Percentiles rank a stretch among this genome's conserved stretches.
phyloP scores from a whole-genome alignment of 371 early-diverging fungal species.

The Mycotypha africana region DNA sequence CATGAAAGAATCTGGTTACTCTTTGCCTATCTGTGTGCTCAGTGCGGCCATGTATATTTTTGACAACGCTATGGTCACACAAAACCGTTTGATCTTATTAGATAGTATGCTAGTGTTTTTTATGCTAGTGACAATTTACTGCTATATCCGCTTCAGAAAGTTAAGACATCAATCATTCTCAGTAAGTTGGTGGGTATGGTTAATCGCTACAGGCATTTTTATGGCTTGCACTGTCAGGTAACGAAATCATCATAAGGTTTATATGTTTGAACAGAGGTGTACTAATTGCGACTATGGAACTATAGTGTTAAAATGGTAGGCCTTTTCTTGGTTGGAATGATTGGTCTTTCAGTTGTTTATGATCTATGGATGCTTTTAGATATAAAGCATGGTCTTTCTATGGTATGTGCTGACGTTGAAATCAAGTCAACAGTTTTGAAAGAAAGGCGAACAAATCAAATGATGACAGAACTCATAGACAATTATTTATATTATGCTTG shows the following conservation, averaged over 20 bases:
- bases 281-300: background rate
- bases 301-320: constrained; percentile 96
- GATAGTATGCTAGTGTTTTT: constrained; percentile 92
- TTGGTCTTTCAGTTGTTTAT: constrained; percentile 82
- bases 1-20: constrained; percentile 83
- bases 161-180: constrained; percentile 55
- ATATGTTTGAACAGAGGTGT: background rate
- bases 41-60: constrained; percentile 78
- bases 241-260: background rate
- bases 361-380: constrained; percentile 94
- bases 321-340: constrained; percentile 74
- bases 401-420: constrained; percentile 37
- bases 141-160: constrained; percentile 85
- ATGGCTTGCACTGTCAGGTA: constrained; percentile 69
- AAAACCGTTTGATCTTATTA: constrained; percentile 88
- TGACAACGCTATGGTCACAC: constrained; percentile 90
- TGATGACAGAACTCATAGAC: too few species aligned
- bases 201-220: constrained; percentile 62
- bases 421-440: background rate
- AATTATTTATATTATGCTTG: background rate
- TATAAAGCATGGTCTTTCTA: constrained; percentile 66
- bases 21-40: constrained; percentile 68
- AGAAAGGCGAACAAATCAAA: background rate
- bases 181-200: constrained; percentile 72
- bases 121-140: constrained; percentile 73